phyloP scores from a whole-genome alignment of 139 green algal species.

The Coccomyxa sp. region DNA sequence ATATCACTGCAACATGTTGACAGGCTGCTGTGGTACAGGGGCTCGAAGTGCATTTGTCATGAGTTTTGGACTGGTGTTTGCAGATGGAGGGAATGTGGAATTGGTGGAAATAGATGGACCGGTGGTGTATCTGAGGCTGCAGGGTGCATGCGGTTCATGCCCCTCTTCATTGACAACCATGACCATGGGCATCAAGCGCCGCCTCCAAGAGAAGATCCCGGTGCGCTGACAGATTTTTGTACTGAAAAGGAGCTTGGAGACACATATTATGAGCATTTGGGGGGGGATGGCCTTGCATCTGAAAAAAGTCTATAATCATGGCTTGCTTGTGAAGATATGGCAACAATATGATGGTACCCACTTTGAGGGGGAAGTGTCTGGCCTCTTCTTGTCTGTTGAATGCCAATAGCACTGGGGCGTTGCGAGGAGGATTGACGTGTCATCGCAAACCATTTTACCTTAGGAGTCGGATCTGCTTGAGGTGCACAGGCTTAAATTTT shows the following conservation, averaged over 20 bases:
- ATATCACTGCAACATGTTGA: too few species aligned
- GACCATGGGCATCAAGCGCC: slow-evolving; percentile 97
- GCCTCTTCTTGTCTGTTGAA: too few species aligned
- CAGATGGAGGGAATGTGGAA: slow-evolving; percentile 77
- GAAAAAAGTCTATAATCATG: background rate
- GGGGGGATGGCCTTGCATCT: background rate
- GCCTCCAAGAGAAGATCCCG: slow-evolving; percentile 94
- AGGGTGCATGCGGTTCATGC: slow-evolving; percentile 94
- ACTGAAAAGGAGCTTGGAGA: background rate
- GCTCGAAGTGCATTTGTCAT: too few species aligned
- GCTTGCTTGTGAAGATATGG: background rate
- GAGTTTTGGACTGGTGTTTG: background rate
- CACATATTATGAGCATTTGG: background rate
- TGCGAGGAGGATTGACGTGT: too few species aligned
- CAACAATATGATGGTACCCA: background rate
- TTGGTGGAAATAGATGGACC: slow-evolving; percentile 97
- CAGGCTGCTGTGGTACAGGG: too few species aligned
- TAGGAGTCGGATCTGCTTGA: too few species aligned
- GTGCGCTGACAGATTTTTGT: slow-evolving; percentile 24
- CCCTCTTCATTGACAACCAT: slow-evolving; percentile 90
- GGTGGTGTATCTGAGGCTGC: slow-evolving; percentile 73
- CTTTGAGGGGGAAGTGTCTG: too few species aligned
- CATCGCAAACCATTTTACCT: too few species aligned
- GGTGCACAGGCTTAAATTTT: background rate
- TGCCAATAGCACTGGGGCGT: too few species aligned